These are phyloP conservation scores for Candida sp. DNA, from an alignment of 1,139 yeast genomes.

Conservation along the genomic window DNA sequence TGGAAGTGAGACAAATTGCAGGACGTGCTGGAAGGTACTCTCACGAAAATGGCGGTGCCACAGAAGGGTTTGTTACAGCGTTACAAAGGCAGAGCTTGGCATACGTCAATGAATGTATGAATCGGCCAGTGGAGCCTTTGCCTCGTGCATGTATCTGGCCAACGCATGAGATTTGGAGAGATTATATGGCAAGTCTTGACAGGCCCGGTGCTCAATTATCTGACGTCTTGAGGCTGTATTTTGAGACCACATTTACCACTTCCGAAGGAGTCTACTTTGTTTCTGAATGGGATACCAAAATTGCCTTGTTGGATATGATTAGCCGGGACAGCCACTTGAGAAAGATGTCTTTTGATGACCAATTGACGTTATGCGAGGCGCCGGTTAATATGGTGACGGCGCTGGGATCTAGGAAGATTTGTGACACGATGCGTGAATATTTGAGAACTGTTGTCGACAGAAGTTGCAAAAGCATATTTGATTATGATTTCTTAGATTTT, in stretches of 20 bases:
- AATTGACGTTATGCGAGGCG: conserved; percentile 59
- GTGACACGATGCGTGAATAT: conserved; percentile 32
- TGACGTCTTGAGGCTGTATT: neutral
- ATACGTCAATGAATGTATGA: conserved; percentile 48
- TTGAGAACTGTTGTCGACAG: conserved; percentile 42
- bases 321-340: conserved; percentile 31
- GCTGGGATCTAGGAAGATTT: conserved; percentile 7
- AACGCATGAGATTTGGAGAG: conserved; percentile 62
- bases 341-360: conserved; percentile 50
- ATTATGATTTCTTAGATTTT: conserved; percentile 42
- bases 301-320: conserved; percentile 50
- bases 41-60: conserved; percentile 35
- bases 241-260: neutral
- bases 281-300: conserved; percentile 48
- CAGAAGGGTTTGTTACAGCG: conserved; percentile 71
- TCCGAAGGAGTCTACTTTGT: conserved; percentile 36
- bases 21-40: conserved; percentile 94
- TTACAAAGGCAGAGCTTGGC: conserved; percentile 45
- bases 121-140: conserved; percentile 49
- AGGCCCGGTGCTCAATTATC: conserved; percentile 28
- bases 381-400: conserved; percentile 47
- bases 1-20: conserved; percentile 89
- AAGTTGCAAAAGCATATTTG: conserved; percentile 45
- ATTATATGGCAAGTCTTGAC: conserved; percentile 58
- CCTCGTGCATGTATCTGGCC: conserved; percentile 73